Base-by-base conservation (phyloP, 306 rosid species). In the Betula pendula region DNA sequence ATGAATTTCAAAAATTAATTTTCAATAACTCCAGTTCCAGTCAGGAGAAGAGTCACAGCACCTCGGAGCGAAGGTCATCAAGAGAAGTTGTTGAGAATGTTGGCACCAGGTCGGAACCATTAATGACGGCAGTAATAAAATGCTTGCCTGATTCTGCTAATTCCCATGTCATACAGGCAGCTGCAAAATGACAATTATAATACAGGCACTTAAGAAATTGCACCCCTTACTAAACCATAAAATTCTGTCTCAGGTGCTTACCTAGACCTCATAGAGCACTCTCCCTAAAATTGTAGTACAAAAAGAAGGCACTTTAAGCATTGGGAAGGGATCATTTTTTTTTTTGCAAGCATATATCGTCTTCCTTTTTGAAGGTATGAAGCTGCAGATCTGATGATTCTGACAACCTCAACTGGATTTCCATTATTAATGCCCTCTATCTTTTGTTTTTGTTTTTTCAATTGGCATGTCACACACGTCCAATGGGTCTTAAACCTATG, bases 101-200 rank as follows among this genome's bases (percentile, higher is more conserved):
- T n/a, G 98, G 98, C 76, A 95, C 98, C 68, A 95, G 81, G 81
- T 95, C 98, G 35, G 98, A 89, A 72, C 98, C 96, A 73, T 95
- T 95, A 60, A 95, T 90, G 68, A 88, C 88, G 20, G 97, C 85
- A 63, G 97, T 92, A 67, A 95, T 95, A 76, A 95, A 95, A 81
- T 89, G 89, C 76, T 95, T 92, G 70, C 98, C 98, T 17, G 98
- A 95, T 85, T 95, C 98, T 79, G 97, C 98, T 81, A 95, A 89
- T 81, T 92, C 97, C 97, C 85, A 88, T 40, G 98, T 95, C 94
- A 95, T 90, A 82, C 98, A 95, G 33, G 98, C 98, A 85, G 97
- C 98, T 95, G 88, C 78, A 89, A 81, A 83, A 63, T 67, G 62
- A 79, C 31, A 84, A 77, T 80, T 68, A 68, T 19, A 80, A 75